phyloP scores from a whole-genome alignment of 78 protist genomes.

The Dictyostelium firmibasis region DNA sequence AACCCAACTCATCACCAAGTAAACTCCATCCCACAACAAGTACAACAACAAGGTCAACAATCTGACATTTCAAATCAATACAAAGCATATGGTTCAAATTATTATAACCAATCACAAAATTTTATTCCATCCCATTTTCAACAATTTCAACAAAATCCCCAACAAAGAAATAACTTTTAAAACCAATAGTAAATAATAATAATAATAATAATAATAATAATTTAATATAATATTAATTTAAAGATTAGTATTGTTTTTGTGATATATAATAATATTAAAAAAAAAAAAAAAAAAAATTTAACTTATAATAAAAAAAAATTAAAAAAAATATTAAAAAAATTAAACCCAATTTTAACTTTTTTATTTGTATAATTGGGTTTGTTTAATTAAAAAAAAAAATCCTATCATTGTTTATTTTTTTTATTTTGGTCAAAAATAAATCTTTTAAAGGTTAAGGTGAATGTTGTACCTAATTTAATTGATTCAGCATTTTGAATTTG shows the following conservation, averaged over 20 bases:
- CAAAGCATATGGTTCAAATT: background rate
- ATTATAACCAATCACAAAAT: background rate
- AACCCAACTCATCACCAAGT: slow-evolving; percentile 3
- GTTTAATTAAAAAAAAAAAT: no score
- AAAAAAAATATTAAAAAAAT: background rate
- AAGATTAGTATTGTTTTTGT: background rate
- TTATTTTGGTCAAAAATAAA: slow-evolving; percentile 47
- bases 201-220: background rate
- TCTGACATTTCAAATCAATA: slow-evolving; percentile 24
- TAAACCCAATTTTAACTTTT: no score
- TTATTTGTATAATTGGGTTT: no score
- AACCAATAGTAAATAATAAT: background rate
- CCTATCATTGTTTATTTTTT: slow-evolving; percentile 54
- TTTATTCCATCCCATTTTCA: slow-evolving; percentile 8
- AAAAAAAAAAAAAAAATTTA: background rate
- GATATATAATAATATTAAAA: background rate
- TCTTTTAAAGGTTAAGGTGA: slow-evolving; percentile 37
- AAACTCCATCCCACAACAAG: slow-evolving; percentile 3
- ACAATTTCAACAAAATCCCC: slow-evolving; percentile 15
- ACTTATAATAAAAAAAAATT: background rate
- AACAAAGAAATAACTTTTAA: slow-evolving; percentile 34
- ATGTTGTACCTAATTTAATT: background rate
- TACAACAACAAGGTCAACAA: slow-evolving; percentile 11
- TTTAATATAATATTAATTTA: background rate
- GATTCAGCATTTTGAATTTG: background rate